Evolutionary conservation across 225 moss, liverwort and hornwort genomes (phyloP).

Genomic region (Climacium dendroides): DNA sequence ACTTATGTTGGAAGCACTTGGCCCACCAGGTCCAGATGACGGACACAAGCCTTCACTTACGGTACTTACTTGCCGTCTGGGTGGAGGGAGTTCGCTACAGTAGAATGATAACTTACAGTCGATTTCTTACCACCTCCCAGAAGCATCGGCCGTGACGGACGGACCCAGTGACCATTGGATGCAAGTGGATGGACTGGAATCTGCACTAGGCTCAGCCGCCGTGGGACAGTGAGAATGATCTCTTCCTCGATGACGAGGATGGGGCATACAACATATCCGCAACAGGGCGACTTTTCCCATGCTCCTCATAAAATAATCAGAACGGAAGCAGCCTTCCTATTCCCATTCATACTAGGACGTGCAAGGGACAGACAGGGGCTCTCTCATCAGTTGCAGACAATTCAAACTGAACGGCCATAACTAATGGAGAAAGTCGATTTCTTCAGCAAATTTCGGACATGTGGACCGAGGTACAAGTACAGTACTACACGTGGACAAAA

Average conservation of each 20-base stretch:
- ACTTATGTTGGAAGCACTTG: neutral
- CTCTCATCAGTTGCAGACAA: too few relatives aligned
- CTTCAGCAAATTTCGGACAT: too few relatives aligned
- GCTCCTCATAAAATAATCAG: too few relatives aligned
- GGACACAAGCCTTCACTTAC: too few relatives aligned
- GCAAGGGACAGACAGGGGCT: neutral
- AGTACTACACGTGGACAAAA: neutral
- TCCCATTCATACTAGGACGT: neutral
- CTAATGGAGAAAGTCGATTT: too few relatives aligned
- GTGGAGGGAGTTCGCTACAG: too few relatives aligned
- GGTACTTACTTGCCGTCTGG: too few relatives aligned
- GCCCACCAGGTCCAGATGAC: neutral
- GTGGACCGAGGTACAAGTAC: neutral
- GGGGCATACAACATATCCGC: neutral
- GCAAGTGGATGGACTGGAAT: neutral
- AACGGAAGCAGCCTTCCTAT: too few relatives aligned
- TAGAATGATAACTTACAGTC: too few relatives aligned
- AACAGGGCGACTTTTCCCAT: neutral
- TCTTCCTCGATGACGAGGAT: neutral
- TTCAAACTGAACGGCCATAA: too few relatives aligned
- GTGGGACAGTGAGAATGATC: neutral
- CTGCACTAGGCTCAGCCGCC: neutral
- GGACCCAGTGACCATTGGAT: neutral
- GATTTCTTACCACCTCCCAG: neutral
- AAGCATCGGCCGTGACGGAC: neutral